phyloP scores from a whole-genome alignment of 2,329 filamentous ascomycete species.

The Blastomyces gilchristii region DNA sequence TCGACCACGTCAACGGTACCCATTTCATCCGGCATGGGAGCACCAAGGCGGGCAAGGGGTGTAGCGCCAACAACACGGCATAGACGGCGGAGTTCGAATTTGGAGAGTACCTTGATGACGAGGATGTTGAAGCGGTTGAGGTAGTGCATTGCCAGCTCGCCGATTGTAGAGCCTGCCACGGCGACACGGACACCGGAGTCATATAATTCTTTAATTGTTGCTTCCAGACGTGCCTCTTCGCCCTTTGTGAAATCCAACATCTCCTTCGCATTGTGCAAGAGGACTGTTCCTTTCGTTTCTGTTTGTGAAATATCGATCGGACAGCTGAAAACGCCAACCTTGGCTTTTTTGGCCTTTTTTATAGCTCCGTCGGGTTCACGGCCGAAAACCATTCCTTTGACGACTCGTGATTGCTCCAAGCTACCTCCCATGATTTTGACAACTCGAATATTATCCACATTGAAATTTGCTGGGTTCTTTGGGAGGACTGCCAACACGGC shows the following conservation, averaged over 20 bases:
- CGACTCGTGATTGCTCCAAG: slow-evolving; percentile 84
- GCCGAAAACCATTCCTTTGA: slow-evolving; percentile 97
- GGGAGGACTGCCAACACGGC: slow-evolving; percentile 76
- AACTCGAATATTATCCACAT: slow-evolving; percentile 96
- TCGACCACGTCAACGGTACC: slow-evolving; percentile 88
- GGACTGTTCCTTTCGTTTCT: slow-evolving; percentile 95
- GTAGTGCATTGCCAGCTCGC: slow-evolving; percentile 93
- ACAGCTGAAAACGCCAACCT: slow-evolving; percentile 94
- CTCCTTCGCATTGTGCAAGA: slow-evolving; percentile 94
- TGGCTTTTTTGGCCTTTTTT: slow-evolving; percentile 86
- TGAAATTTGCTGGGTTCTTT: slow-evolving; percentile 93
- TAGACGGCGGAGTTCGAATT: slow-evolving; percentile 89
- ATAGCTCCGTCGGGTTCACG: slow-evolving; percentile 85
- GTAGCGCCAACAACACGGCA: slow-evolving; percentile 96
- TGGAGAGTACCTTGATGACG: slow-evolving; percentile 92
- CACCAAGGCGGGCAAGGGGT: slow-evolving; percentile 86
- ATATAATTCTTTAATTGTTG: slow-evolving; percentile 85
- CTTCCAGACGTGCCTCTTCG: slow-evolving; percentile 85
- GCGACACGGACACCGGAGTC: slow-evolving; percentile 89
- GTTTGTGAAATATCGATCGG: slow-evolving; percentile 92
- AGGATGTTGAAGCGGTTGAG: slow-evolving; percentile 95
- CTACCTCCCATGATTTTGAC: slow-evolving; percentile 99
- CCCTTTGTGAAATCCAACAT: slow-evolving; percentile 98
- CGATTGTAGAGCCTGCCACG: slow-evolving; percentile 83
- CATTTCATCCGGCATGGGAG: slow-evolving; percentile 99